A percentile compares a stretch with the other conserved stretches of the same genome.
Evolutionary conservation across 2,329 filamentous ascomycete genomes (phyloP).

Genomic region (Epichloe typhina): DNA sequence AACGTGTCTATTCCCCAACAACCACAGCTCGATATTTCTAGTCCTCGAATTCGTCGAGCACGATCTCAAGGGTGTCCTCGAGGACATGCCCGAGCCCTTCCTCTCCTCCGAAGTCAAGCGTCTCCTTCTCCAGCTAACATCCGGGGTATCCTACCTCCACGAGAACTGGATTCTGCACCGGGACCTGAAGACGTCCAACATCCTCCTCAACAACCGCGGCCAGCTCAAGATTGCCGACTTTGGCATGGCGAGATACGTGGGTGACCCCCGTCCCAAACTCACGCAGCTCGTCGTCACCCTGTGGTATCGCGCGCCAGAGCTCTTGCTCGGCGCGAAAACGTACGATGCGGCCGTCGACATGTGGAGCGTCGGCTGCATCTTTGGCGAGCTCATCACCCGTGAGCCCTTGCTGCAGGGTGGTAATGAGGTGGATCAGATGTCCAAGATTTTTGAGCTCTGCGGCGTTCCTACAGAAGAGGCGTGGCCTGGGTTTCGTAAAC

Average conservation of each 20-base stretch:
- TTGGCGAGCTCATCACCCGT: conserved; percentile 76
- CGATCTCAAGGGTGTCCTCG: conserved; percentile 83
- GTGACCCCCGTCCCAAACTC: conserved; percentile 62
- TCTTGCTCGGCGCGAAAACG: conserved; percentile 64
- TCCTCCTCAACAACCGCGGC: conserved; percentile 90
- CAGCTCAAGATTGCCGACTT: conserved; percentile 95
- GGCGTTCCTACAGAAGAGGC: conserved; percentile 69
- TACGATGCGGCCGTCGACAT: conserved; percentile 77
- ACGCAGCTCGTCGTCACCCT: conserved; percentile 92
- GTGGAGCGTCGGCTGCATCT: conserved; percentile 94
- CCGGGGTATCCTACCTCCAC: conserved; percentile 76
- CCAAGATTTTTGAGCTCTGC: conserved; percentile 78
- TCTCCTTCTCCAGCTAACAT: conserved; percentile 67
- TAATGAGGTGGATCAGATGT: conserved; percentile 85
- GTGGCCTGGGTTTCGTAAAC: conserved; percentile 77
- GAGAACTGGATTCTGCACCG: conserved; percentile 83
- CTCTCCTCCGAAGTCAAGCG: conserved; percentile 87
- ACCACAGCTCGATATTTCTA: conserved; percentile 58
- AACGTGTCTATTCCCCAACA: background rate
- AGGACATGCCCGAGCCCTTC: conserved; percentile 91
- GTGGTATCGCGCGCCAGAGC: conserved; percentile 89
- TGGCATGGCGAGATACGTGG: conserved; percentile 88
- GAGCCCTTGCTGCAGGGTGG: conserved; percentile 75
- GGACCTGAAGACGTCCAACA: conserved; percentile 85
- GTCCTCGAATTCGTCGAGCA: conserved; percentile 98